phyloP scores from a whole-genome alignment of 169 alveolate genomes.

The Cryptosporidium felis region DNA sequence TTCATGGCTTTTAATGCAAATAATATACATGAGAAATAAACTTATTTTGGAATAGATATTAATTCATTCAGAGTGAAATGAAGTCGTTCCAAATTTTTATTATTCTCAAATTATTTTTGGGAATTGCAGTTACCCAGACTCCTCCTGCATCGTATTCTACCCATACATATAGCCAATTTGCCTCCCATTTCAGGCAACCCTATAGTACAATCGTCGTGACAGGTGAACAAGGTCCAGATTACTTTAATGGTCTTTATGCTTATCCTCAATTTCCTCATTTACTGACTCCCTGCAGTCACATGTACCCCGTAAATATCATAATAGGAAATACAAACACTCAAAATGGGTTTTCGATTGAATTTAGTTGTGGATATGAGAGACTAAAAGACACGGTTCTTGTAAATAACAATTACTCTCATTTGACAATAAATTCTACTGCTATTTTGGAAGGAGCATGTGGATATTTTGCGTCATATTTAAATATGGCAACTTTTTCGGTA shows the following conservation, averaged over 20 bases:
- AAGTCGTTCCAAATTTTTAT: not conserved
- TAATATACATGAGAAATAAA: slow-evolving; percentile 16
- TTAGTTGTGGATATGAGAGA: slow-evolving; percentile 4
- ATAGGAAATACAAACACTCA: slow-evolving; percentile 63
- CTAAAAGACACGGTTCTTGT: slow-evolving; percentile 3
- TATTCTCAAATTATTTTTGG: not conserved
- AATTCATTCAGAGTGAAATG: not conserved
- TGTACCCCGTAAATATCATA: slow-evolving; percentile 44
- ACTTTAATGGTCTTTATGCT: slow-evolving; percentile 29
- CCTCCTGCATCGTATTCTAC: slow-evolving; percentile 34
- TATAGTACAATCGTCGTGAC: slow-evolving; percentile 15
- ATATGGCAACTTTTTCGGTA: slow-evolving; percentile 56
- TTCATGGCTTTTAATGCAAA: not conserved
- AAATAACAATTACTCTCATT: slow-evolving; percentile 11
- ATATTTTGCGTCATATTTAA: slow-evolving; percentile 53
- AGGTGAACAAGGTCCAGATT: slow-evolving; percentile 67
- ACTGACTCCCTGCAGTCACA: slow-evolving; percentile 45
- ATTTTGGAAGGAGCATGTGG: slow-evolving; percentile 67
- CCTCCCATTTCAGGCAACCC: slow-evolving; percentile 59
- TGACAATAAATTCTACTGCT: slow-evolving; percentile 48
- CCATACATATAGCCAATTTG: slow-evolving; percentile 12
- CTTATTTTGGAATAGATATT: no score
- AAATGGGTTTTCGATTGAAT: slow-evolving; percentile 46
- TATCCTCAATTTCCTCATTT: slow-evolving; percentile 60
- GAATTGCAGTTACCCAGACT: not conserved